These are phyloP conservation scores for Blastocystis sp. DNA, from an alignment of 352 stramenopile genomes.

Conservation along the genomic window DNA sequence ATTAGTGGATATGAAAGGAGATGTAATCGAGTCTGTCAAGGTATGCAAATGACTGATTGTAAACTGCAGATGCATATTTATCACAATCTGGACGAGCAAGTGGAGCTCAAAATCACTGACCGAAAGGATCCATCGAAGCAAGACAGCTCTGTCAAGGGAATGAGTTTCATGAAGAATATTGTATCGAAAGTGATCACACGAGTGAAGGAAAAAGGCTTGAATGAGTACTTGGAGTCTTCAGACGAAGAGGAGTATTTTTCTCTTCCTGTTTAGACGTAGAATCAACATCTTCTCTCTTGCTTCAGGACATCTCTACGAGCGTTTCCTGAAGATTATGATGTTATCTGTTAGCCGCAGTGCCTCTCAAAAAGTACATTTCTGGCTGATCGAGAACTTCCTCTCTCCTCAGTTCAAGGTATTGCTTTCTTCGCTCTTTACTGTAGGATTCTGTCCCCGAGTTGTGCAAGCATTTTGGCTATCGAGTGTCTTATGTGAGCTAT, in stretches of 20 bases:
- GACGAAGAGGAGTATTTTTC: slow-evolving; percentile 47
- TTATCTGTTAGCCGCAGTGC: slow-evolving; percentile 92
- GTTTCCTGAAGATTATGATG: slow-evolving; percentile 99
- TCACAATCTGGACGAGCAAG: slow-evolving; percentile 16
- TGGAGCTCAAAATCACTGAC: not conserved
- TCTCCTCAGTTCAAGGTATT: slow-evolving; percentile 91
- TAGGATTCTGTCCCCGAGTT: slow-evolving; percentile 44
- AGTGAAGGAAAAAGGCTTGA: slow-evolving; percentile 13
- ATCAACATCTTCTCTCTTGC: slow-evolving; percentile 98
- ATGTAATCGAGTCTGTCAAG: not conserved
- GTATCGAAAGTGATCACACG: not conserved
- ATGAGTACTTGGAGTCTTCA: not conserved
- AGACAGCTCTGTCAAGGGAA: not conserved
- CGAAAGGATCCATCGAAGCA: not conserved
- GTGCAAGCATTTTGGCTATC: slow-evolving; percentile 74
- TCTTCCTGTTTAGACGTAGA: slow-evolving; percentile 16
- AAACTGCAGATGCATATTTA: not conserved
- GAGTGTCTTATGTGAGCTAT: slow-evolving; percentile 98
- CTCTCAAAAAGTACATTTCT: slow-evolving; percentile 95
- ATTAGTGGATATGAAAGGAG: slow-evolving; percentile 69
- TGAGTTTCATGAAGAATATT: not conserved
- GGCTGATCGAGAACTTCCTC: slow-evolving; percentile 97
- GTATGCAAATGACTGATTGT: not conserved
- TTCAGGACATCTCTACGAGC: slow-evolving; percentile 93
- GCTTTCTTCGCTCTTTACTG: not conserved